These are phyloP conservation scores for Alternaria sp. DNA, from an alignment of 2,329 filamentous ascomycete species.

Conservation along the genomic window DNA sequence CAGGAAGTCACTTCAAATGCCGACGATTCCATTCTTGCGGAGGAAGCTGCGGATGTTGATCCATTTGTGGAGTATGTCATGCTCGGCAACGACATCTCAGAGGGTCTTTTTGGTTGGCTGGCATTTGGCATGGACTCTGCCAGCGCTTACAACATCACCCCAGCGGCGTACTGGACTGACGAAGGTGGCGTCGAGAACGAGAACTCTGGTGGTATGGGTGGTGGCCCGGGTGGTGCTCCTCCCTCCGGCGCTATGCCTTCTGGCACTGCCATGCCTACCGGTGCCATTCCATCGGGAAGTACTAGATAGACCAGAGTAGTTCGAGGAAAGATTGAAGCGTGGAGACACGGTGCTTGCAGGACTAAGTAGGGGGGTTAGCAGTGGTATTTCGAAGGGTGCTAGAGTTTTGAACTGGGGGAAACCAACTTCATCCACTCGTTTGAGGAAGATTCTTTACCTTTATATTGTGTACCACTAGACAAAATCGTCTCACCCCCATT, in stretches of 20 bases:
- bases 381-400: background rate
- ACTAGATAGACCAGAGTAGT: background rate
- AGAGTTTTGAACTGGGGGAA: background rate
- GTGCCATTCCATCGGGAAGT: slow-evolving; percentile 6
- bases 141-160: slow-evolving; percentile 33
- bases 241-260: slow-evolving; percentile 2
- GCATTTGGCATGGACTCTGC: slow-evolving; percentile 39
- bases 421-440: slow-evolving; percentile 26
- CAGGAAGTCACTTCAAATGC: slow-evolving; percentile 57
- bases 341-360: background rate
- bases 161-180: slow-evolving; percentile 32
- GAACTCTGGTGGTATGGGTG: background rate
- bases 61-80: slow-evolving; percentile 66
- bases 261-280: slow-evolving; percentile 19
- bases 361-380: background rate
- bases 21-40: slow-evolving; percentile 57
- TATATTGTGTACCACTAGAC: slow-evolving; percentile 4
- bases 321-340: slow-evolving; percentile 9
- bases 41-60: slow-evolving; percentile 57
- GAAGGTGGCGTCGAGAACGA: slow-evolving; percentile 37
- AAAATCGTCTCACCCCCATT: background rate
- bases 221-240: background rate
- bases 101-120: slow-evolving; percentile 45
- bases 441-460: slow-evolving; percentile 22
- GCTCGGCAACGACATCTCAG: slow-evolving; percentile 57